Base-by-base conservation (phyloP, 73 alveolate genomes). In the Paramecium pentaurelia region DNA sequence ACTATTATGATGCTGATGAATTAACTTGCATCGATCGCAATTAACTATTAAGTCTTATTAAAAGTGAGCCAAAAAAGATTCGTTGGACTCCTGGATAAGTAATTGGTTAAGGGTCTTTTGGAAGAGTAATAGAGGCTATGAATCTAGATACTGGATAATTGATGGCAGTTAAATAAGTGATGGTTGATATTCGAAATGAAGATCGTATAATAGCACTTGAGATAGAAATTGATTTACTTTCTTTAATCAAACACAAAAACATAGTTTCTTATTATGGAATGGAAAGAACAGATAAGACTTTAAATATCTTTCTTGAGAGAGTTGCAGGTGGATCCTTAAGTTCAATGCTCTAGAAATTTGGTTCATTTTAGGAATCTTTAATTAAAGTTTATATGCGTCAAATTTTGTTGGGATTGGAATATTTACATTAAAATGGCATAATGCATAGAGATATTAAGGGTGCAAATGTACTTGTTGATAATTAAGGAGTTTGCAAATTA, bases 81-180 rank as follows among this genome's bases (percentile, higher is more conserved):
- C 45, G 92, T 20, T 89, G 94, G 94, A 12, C 68, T 10, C 51
- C 80, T 16, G 94, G 99, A 9, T 96, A 98, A 40, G 93, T 95
- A 36, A 93, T 98, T 27, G 99, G 99, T 1, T 91, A 92, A 60
- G 99, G 99, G 0, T 93, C 99, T 3, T 98, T 95, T 95, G 99
- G 99, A 3, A 94, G 94, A 93, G 99, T 98, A 58, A 95, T 94
- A 84, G 95, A 96, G 94, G 98, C 97, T 30, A 86, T 98, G 92
- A 95, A 97, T 77, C 59, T 60, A 70, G 95, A 93, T 30, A 98
- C 96, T 44, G 99, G 99, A 1, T 58, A 94, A 58, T 86, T 94
- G 11, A 90, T 94, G 64, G 99, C 99, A 10, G 98, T 98, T 40
- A 96, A 96, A 89, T 77, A 92, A 16, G 95, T 96, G 20, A 77